A percentile compares a stretch with the other conserved stretches of the same genome.
These are phyloP conservation scores for Hemileia vastatrix DNA, from an alignment of 1,284 basidiomycete genomes.

Conservation along the genomic window DNA sequence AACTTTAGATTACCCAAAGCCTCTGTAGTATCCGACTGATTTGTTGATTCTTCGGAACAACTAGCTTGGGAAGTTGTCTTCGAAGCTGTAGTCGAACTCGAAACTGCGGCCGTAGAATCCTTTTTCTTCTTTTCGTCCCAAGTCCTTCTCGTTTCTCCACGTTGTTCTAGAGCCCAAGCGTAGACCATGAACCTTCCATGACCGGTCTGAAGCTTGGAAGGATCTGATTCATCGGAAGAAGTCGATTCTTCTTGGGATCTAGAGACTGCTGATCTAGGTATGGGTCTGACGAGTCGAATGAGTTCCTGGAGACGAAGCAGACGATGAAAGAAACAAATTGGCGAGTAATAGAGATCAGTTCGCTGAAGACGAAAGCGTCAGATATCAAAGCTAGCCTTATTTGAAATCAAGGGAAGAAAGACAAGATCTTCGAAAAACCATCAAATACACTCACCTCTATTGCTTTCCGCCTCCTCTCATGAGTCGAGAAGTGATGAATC, in stretches of 20 bases:
- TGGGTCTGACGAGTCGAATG: conserved; percentile 8
- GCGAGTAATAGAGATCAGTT: conserved; percentile 1
- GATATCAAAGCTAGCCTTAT: conserved; percentile 2
- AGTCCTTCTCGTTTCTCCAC: conserved; percentile 45
- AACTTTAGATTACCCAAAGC: too few relatives aligned
- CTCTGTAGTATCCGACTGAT: too few relatives aligned
- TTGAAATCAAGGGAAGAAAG: background rate
- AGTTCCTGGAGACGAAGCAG: background rate
- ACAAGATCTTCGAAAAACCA: conserved; percentile 22
- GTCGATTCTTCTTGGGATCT: background rate
- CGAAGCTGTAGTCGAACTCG: background rate
- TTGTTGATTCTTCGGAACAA: background rate
- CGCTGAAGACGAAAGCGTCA: background rate
- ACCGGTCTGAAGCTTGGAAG: conserved; percentile 55
- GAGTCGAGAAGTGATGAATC: conserved; percentile 80
- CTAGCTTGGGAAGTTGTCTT: background rate
- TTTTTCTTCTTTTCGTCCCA: background rate
- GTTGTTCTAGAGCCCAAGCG: conserved; percentile 95
- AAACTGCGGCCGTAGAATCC: background rate
- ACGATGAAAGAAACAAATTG: conserved; percentile 29
- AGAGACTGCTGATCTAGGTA: conserved; percentile 30
- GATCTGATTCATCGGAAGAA: conserved; percentile 42
- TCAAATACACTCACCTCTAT: conserved; percentile 55
- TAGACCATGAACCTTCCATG: conserved; percentile 79
- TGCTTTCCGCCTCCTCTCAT: conserved; percentile 57